Base-by-base conservation (phyloP, 306 rosid genomes). In the Coriaria nepalensis region DNA sequence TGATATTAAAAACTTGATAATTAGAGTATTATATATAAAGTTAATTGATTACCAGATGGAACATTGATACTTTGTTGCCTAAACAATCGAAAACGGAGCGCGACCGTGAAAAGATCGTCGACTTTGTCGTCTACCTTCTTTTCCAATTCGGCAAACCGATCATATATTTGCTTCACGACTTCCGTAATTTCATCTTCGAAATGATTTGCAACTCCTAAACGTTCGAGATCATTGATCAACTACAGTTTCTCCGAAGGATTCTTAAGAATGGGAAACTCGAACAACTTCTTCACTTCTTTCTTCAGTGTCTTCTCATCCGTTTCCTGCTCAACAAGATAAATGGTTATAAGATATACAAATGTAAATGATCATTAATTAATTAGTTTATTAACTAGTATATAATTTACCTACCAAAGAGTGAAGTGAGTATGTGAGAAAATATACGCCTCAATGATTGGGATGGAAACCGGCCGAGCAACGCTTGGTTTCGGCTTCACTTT, bases 21-120 rank as follows among this genome's bases (percentile, higher is more conserved):
- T n/a, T n/a, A n/a, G n/a, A n/a, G n/a, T n/a, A n/a, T n/a, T n/a
- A n/a, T n/a, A n/a, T n/a, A n/a, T n/a, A n/a, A n/a, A n/a, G n/a
- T 43, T 40, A 7, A 52, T 40, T 2, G 7, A 43, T 33, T 49
- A 77, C 74, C 56, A 12, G 57, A 33, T 6, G 75, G 55, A 63
- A 65, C 41, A 4, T 8, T 13, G 40, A 48, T 40, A n/a, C 76
- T 77, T 2, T 71, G 72, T 56, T 74, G 73, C 11, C 86, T 62
- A 14, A 78, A 9, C 33, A 78, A 6, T 13, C 81, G 68, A 57
- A 78, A 78, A 13, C 56, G 39, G 20, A 75, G 64, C 29, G 77
- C 65, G 50, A 43, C 41, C 43, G 37, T n/a, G 36, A 35, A 34
- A 6, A 75, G 60, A 37, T 33, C 35, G 12, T 47, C 36, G 5